Conservation (phyloP, 2,329 filamentous ascomycete species). For the Pestalotiopsis sp. region DNA sequence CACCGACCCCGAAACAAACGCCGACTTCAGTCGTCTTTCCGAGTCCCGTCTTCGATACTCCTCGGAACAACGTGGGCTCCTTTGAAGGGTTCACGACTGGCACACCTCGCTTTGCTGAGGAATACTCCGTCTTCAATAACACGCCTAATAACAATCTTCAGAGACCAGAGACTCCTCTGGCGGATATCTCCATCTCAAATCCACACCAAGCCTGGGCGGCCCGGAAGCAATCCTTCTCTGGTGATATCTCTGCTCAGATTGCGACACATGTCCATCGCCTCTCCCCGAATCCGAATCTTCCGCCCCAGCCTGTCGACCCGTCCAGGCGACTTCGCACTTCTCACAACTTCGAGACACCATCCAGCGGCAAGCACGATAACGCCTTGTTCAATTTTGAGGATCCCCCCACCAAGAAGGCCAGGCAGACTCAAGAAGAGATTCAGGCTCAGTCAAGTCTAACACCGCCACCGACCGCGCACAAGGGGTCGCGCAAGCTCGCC, state of each 20-base stretch:
- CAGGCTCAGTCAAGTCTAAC: slow-evolving; percentile 55
- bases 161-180: slow-evolving; percentile 45
- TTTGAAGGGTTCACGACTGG: slow-evolving; percentile 53
- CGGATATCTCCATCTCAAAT: slow-evolving; percentile 43
- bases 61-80: slow-evolving; percentile 47
- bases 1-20: slow-evolving; percentile 60
- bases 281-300: slow-evolving; percentile 52
- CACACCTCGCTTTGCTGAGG: slow-evolving; percentile 65
- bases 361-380: slow-evolving; percentile 31
- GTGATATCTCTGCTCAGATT: slow-evolving; percentile 50
- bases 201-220: slow-evolving; percentile 34
- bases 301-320: slow-evolving; percentile 61
- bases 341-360: slow-evolving; percentile 42
- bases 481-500: slow-evolving; percentile 57
- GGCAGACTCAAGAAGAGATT: slow-evolving; percentile 43
- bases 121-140: slow-evolving; percentile 67
- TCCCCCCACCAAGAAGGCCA: slow-evolving; percentile 45
- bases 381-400: slow-evolving; percentile 27
- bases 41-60: slow-evolving; percentile 60
- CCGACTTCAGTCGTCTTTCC: slow-evolving; percentile 55
- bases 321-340: slow-evolving; percentile 61
- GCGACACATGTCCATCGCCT: slow-evolving; percentile 66
- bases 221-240: slow-evolving; percentile 52
- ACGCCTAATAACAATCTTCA: slow-evolving; percentile 58
- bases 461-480: slow-evolving; percentile 59